A percentile compares a stretch with the other conserved stretches of the same genome.
Evolutionary conservation across 768 basidiomycete genomes (phyloP).

Genomic region (Pleurotus pulmonarius): DNA sequence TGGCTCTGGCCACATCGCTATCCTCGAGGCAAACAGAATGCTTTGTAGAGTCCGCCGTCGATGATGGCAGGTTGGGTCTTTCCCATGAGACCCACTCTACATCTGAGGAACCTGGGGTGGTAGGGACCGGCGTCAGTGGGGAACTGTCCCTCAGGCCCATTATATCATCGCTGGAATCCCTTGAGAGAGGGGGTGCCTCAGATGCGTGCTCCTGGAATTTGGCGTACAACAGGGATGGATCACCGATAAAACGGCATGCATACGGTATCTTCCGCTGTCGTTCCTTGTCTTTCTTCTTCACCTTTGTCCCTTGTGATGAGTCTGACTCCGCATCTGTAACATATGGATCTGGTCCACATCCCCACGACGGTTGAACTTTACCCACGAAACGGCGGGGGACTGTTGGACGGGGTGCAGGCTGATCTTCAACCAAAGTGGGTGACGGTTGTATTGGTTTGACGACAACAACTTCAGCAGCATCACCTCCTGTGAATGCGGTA

Average conservation of each 20-base stretch:
- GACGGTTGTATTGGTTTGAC: not conserved
- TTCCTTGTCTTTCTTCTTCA: not conserved
- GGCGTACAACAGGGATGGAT: not conserved
- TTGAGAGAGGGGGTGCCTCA: not conserved
- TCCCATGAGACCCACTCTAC: no score
- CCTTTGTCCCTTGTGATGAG: not conserved
- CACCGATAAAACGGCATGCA: not conserved
- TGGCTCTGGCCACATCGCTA: not conserved
- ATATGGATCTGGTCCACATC: conserved; percentile 9
- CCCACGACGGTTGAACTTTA: conserved; percentile 26
- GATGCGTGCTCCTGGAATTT: not conserved
- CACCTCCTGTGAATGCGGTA: conserved; percentile 18
- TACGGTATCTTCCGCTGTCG: not conserved
- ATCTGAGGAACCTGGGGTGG: no score
- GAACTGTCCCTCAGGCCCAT: not conserved
- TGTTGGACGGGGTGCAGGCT: conserved; percentile 11
- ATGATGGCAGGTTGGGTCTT: not conserved
- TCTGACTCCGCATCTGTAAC: not conserved
- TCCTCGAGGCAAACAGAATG: not conserved
- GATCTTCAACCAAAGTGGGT: not conserved
- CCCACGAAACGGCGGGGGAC: conserved; percentile 24
- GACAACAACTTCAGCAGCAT: conserved; percentile 14
- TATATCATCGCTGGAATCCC: not conserved
- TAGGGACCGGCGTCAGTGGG: not conserved
- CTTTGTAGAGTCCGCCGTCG: not conserved